Base-by-base conservation (phyloP, 2,329 filamentous ascomycete species). In the Pyrenophora graminea region DNA sequence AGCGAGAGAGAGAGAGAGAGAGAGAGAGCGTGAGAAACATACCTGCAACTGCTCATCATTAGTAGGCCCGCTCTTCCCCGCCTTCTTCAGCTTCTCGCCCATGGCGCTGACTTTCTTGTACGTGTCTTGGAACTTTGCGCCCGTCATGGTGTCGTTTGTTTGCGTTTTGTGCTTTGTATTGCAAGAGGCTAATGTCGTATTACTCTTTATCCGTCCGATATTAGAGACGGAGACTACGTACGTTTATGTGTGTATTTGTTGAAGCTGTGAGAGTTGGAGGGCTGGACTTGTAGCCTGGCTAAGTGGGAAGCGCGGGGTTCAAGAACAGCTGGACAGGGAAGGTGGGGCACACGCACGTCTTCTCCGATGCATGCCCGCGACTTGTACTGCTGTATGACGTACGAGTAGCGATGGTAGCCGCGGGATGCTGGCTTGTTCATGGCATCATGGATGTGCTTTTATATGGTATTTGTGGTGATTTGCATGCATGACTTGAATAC, bases 41-140 rank as follows among this genome's bases (percentile, higher is more conserved):
- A 77, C 80, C 67, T 85, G 75, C 64, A 91, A 83, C 59, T 66
- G 58, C 54, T 72, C 67, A 25, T 69, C 67, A 42, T 72, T 69
- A 51, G 50, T 64, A 8, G 68, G 69, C 2, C 61, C 59, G 23
- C 51, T 53, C 52, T 63, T 66, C 37, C 58, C 55, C 17, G 56
- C 62, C 12, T 62, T 57, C 55, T 66, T 66, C 60, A 66, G 62
- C 62, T 62, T 66, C 53, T 62, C 58, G 58, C 63, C 63, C 58
- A 71, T 69, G 45, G 61, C 55, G 56, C 56, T 62, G 50, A 67
- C 57, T 53, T 71, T 67, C 33, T 65, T 45, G 61, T 67, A 72
- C 53, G 60, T 58, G 37, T 69, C 60, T 45, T 62, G 59, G 65
- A 67, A 71, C 45, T 66, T 58, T 47, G 66, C 67, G 58, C 61